Conservation (phyloP, 2,329 filamentous ascomycete species). For the Teratosphaeria zuluensis region DNA sequence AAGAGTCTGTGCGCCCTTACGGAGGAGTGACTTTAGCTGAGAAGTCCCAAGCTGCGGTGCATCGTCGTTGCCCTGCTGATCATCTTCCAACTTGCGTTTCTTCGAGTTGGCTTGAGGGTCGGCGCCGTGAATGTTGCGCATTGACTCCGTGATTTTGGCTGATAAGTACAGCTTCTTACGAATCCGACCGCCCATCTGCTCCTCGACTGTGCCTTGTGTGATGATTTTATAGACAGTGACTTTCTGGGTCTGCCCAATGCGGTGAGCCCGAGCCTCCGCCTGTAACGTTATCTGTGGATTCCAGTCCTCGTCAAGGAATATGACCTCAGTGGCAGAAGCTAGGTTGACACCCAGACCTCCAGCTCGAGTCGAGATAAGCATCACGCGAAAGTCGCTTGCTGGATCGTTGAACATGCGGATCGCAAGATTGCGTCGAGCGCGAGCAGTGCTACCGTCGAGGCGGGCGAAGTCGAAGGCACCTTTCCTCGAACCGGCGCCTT, state of each 20-base stretch:
- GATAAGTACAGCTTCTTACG: conserved; percentile 54
- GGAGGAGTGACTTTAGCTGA: conserved; percentile 45
- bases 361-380: conserved; percentile 47
- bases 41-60: conserved; percentile 43
- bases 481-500: conserved; percentile 28
- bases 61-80: conserved; percentile 30
- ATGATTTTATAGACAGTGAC: conserved; percentile 49
- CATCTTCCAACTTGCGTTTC: conserved; percentile 22
- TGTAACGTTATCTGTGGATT: conserved; percentile 46
- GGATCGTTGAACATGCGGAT: conserved; percentile 45
- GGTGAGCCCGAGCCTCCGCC: conserved; percentile 45
- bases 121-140: conserved; percentile 43
- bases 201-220: conserved; percentile 48
- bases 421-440: conserved; percentile 42
- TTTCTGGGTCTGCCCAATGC: conserved; percentile 45
- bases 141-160: conserved; percentile 50
- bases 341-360: conserved; percentile 49
- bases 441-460: conserved; percentile 41
- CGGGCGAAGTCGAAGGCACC: conserved; percentile 37
- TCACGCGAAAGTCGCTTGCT: conserved; percentile 40
- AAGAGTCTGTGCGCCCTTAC: conserved; percentile 45
- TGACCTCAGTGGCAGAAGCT: conserved; percentile 44
- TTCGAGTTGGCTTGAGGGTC: conserved; percentile 14
- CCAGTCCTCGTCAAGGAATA: conserved; percentile 49
- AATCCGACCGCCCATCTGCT: conserved; percentile 50